phyloP scores from a whole-genome alignment of 352 stramenopile species.

The Globisporangium iwayamae region DNA sequence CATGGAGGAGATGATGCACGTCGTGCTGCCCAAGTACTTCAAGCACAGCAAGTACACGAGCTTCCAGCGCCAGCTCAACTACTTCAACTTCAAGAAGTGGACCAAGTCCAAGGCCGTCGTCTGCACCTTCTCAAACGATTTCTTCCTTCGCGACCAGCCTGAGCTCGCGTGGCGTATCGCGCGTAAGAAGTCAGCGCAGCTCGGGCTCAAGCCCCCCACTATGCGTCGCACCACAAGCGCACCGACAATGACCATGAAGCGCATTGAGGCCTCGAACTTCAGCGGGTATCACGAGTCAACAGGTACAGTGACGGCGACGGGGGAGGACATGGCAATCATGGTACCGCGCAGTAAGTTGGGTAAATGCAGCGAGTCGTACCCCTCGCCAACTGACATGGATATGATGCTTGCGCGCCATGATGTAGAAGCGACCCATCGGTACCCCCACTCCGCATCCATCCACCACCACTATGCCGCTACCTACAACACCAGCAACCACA shows the following conservation, averaged over 20 bases:
- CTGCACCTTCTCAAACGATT: slow-evolving; percentile 76
- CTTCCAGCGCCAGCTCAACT: slow-evolving; percentile 89
- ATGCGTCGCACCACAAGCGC: slow-evolving; percentile 8
- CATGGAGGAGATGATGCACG: slow-evolving; percentile 52
- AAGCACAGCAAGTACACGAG: slow-evolving; percentile 83
- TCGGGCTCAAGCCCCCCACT: slow-evolving; percentile 8
- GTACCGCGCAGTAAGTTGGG: slow-evolving; percentile 23
- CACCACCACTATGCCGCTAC: slow-evolving; percentile 12
- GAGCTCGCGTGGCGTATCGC: slow-evolving; percentile 57
- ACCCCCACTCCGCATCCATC: not conserved
- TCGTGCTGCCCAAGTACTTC: slow-evolving; percentile 83
- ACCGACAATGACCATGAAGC: slow-evolving; percentile 10
- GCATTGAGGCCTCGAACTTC: slow-evolving; percentile 5
- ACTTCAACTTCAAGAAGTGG: slow-evolving; percentile 77
- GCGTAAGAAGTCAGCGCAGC: slow-evolving; percentile 55
- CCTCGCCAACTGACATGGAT: slow-evolving; percentile 37
- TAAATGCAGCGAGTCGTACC: slow-evolving; percentile 20
- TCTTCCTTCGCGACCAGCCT: slow-evolving; percentile 55
- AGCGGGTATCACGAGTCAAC: not conserved
- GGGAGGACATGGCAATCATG: slow-evolving; percentile 25
- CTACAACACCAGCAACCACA: slow-evolving; percentile 3
- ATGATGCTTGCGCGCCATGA: slow-evolving; percentile 36
- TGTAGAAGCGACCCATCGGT: slow-evolving; percentile 17
- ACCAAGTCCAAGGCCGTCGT: slow-evolving; percentile 72
- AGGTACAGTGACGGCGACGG: not conserved